Evolutionary conservation across 176 grass and related monocot species (phyloP), one percentile per base, ranked within the genome.

Genomic region (Poa pratensis): DNA sequence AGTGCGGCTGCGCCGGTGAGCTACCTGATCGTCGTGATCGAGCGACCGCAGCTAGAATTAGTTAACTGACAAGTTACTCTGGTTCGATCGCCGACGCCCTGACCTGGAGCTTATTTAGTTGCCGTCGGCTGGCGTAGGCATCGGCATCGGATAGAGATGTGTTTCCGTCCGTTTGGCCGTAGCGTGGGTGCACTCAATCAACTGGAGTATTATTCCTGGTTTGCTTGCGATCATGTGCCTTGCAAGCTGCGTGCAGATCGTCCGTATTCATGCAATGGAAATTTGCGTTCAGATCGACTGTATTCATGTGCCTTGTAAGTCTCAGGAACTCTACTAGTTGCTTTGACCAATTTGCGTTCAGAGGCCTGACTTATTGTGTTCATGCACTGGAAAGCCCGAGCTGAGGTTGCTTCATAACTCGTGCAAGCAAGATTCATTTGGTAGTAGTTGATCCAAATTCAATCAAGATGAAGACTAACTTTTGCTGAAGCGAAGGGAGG

Each of bases 51-150:
- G 4, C n/a, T 76, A 16, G 20, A 59, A 48, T 57, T 76, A 69
- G 70, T 76, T 87, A 59, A 48, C 69, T 26, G 60, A 75, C 23
- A 77, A 32, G 62, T 83, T 67, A 54, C 42, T 72, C 50, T 26
- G 37, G 1, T 52, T 52, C 75, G 16, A 52, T 72, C 66, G 39
- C 61, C 70, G 39, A 63, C 22, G 18, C 48, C 6, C 69, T 49
- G 54, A 19, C 7, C 22, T 19, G 18, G 35, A 76, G 71, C 45
- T 42, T 80, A 75, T 35, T 71, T 81, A 15, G 51, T 13, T 37
- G 69, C 16, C 16, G 60, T n/a, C n/a, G n/a, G n/a, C 59, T 18
- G 49, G 12, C 71, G 14, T 80, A 76, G 48, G 46, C 76, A 13
- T 83, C 13, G 73, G 39, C 28, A 30, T 30, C 28, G 28, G 28